Base-by-base conservation (phyloP, 2,329 filamentous ascomycete genomes). In the Verticillium isaacii region DNA sequence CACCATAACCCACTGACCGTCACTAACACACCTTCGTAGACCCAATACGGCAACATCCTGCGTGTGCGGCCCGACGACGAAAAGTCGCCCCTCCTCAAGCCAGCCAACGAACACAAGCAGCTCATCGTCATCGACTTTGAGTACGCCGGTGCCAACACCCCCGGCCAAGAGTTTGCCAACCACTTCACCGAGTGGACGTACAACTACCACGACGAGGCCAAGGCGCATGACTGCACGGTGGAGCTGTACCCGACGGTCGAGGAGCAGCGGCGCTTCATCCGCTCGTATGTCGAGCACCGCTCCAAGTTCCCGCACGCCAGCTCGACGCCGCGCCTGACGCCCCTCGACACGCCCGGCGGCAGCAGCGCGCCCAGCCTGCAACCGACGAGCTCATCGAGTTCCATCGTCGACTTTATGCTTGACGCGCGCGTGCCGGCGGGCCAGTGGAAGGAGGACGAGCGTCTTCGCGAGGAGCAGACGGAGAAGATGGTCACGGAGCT, bases 161-260 rank as follows among this genome's bases (percentile, higher is more conserved):
- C 87, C 0, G 95, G 93, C 1, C 82, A 92, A 17, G 95, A 99
- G 75, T 98, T 99, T 73, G 95, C 93, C 62, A 99, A 99, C 74
- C 95, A 99, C 76, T 99, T 99, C 76, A 91, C 92, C 1, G 95
- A 99, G 77, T 99, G 95, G 95, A 91, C 92, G 68, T 98, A 98
- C 81, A 94, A 99, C 76, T 99, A 99, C 76, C 93, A 97, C 72
- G 88, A 95, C 71, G 75, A 85, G 3, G 78, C 80, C 32, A 77
- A 77, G 36, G 80, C 92, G 0, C 87, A 86, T 78, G 85, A 81
- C 32, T 94, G 91, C 80, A 87, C 89, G 69, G 84, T 84, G 5
- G 77, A 79, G 60, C 75, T 78, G 60, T 99, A 97, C 75, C 95
- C 95, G 0, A 92, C 82, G 0, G 77, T 82, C 0, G 90, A 93